Evolutionary conservation across 352 stramenopile species (phyloP).

Genomic region (Plasmopara viticola): DNA sequence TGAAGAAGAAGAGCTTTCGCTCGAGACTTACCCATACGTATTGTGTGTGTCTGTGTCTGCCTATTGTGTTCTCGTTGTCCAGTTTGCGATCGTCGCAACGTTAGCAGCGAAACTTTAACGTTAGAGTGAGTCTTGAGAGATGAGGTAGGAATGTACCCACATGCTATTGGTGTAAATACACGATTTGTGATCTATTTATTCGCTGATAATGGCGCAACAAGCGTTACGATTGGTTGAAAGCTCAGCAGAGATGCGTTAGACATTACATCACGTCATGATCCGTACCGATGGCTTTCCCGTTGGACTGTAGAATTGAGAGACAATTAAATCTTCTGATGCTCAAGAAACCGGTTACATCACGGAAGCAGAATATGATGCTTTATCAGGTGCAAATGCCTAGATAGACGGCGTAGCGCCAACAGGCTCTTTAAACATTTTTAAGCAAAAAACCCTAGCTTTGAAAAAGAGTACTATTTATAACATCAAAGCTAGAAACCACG

Average conservation of each 20-base stretch:
- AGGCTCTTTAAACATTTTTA: too few relatives aligned
- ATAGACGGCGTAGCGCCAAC: too few relatives aligned
- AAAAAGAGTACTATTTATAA: too few relatives aligned
- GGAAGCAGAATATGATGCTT: too few relatives aligned
- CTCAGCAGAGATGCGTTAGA: neutral
- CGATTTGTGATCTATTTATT: conserved; percentile 13
- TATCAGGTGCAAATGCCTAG: too few relatives aligned
- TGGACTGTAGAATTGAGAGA: neutral
- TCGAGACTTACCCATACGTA: conserved; percentile 16
- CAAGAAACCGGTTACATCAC: too few relatives aligned
- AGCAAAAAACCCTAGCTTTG: too few relatives aligned
- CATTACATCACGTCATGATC: neutral
- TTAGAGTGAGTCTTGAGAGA: conserved; percentile 18
- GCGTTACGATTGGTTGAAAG: conserved; percentile 5
- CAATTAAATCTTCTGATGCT: neutral
- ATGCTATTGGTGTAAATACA: conserved; percentile 17
- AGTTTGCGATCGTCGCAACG: neutral
- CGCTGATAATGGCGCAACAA: conserved; percentile 1
- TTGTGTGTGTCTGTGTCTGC: neutral
- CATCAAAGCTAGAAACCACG: too few relatives aligned
- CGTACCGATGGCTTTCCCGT: neutral
- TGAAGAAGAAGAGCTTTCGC: neutral
- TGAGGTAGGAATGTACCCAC: conserved; percentile 14
- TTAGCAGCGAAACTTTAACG: conserved; percentile 5
- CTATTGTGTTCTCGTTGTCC: neutral